Evolutionary conservation across 306 rosid species (phyloP), one percentile per base, ranked within the genome.

Genomic region (Herpetospermum pedunculosum): DNA sequence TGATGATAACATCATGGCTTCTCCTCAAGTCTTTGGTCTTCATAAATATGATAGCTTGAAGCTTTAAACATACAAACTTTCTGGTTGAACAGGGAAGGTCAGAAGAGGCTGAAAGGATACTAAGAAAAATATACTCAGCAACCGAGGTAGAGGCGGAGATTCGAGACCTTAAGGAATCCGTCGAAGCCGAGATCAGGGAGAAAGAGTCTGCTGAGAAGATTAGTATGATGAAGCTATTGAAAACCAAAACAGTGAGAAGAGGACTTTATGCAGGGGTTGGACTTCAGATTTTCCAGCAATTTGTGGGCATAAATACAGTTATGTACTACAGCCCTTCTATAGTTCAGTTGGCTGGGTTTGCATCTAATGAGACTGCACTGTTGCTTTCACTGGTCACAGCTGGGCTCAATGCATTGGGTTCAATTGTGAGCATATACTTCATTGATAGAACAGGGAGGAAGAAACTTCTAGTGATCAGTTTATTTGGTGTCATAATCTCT

Each of bases 251-350:
- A 7, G 79, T 90, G 37, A 81, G 98, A 79, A 88, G 98, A 76
- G 97, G 83, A 1, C 89, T 93, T 23, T 89, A 81, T 2, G 98
- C 98, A 26, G 93, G 98, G 3, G 38, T 92, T 19, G 76, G 86
- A 0, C 88, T 87, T 26, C 98, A 92, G 84, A 85, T 92, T 41
- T 81, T 82, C 37, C 97, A 92, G 77, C 97, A 92, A 50, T 83
- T 88, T 54, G 92, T 87, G 3, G 98, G 97, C 6, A 92, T 92
- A 41, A 92, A 88, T 46, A 86, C 96, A 0, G 98, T 92, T 53
- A 85, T 90, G 97, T 92, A 90, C 64, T 90, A 92, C 88, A 87
- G 91, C 37, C 98, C 97, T 10, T 88, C 88, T 12, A 88, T 92
- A 4, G 90, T 92, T 78, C 98, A 92, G 34, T 81, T 92, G 40